Evolutionary conservation across 805 yeast genomes (phyloP).

Genomic region (Ogataea trehalophila): DNA sequence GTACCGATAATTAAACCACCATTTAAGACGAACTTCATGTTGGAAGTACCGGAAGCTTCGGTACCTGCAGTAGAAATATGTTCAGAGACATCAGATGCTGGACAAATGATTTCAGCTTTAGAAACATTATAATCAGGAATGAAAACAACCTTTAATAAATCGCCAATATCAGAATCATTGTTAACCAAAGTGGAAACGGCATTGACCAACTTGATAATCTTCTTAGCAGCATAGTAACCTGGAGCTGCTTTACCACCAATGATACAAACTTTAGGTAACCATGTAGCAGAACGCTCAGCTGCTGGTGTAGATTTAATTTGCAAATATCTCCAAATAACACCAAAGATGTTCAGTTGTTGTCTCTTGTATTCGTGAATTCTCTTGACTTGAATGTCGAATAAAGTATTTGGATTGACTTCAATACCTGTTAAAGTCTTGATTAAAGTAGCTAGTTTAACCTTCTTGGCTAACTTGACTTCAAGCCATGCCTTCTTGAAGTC

Average conservation of each 20-base stretch:
- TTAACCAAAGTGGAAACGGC: slow-evolving; percentile 78
- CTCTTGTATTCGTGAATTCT: slow-evolving; percentile 95
- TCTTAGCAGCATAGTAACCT: slow-evolving; percentile 94
- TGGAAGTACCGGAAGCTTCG: slow-evolving; percentile 93
- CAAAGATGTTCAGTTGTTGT: slow-evolving; percentile 89
- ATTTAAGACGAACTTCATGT: slow-evolving; percentile 91
- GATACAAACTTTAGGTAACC: slow-evolving; percentile 70
- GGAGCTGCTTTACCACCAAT: slow-evolving; percentile 97
- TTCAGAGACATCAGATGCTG: slow-evolving; percentile 87
- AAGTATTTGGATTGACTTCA: slow-evolving; percentile 63
- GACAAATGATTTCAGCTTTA: slow-evolving; percentile 85
- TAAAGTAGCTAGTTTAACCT: slow-evolving; percentile 58
- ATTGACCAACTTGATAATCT: slow-evolving; percentile 80
- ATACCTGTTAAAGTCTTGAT: slow-evolving; percentile 58
- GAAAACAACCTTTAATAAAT: slow-evolving; percentile 78
- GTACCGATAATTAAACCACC: slow-evolving; percentile 95
- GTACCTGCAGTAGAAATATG: slow-evolving; percentile 97
- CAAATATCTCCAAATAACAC: slow-evolving; percentile 79
- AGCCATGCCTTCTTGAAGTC: slow-evolving; percentile 70
- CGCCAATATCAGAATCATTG: slow-evolving; percentile 67
- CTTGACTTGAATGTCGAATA: slow-evolving; percentile 90
- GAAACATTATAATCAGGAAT: slow-evolving; percentile 92
- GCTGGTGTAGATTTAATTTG: slow-evolving; percentile 64
- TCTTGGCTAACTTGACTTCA: slow-evolving; percentile 63
- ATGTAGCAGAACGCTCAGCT: slow-evolving; percentile 54